Conservation (phyloP, 192 early-diverging fungal species). For the Entomortierella beljakovae region DNA sequence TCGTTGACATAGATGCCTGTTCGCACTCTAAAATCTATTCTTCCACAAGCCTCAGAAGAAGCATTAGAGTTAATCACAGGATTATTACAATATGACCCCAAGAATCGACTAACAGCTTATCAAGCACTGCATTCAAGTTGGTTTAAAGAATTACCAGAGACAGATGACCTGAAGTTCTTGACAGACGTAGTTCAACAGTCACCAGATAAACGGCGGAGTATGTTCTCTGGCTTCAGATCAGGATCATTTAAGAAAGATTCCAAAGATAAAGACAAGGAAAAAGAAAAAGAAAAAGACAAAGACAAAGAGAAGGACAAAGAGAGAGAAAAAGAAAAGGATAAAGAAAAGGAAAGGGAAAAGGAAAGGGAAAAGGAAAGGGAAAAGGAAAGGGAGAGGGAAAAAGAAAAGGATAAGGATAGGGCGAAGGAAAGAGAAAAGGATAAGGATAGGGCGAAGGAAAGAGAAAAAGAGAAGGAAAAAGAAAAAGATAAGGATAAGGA, state of each 20-base stretch:
- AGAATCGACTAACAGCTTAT: constrained; percentile 74
- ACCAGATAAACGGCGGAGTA: constrained; percentile 33
- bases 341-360: no score
- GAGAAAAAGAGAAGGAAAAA: constrained; percentile 13
- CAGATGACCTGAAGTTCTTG: constrained; percentile 21
- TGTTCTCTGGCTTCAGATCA: constrained; percentile 24
- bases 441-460: no score
- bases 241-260: constrained; percentile 28
- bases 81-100: constrained; percentile 85
- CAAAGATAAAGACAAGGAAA: constrained; percentile 10
- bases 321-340: no score
- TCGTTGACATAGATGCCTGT: constrained; percentile 54
- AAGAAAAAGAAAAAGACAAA: constrained; percentile 1
- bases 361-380: neutral
- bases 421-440: constrained; percentile 1
- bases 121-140: constrained; percentile 76
- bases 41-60: constrained; percentile 68
- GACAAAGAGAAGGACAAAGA: constrained; percentile 2
- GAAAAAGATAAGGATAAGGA: constrained; percentile 16
- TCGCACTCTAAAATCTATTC: constrained; percentile 64
- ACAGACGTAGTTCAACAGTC: constrained; percentile 39
- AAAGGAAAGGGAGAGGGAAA: constrained; percentile 17
- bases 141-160: constrained; percentile 56
- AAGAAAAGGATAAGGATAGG: constrained; percentile 6
- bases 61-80: constrained; percentile 74